Evolutionary conservation across 768 basidiomycete species (phyloP).

Genomic region (Harrya chromipes): DNA sequence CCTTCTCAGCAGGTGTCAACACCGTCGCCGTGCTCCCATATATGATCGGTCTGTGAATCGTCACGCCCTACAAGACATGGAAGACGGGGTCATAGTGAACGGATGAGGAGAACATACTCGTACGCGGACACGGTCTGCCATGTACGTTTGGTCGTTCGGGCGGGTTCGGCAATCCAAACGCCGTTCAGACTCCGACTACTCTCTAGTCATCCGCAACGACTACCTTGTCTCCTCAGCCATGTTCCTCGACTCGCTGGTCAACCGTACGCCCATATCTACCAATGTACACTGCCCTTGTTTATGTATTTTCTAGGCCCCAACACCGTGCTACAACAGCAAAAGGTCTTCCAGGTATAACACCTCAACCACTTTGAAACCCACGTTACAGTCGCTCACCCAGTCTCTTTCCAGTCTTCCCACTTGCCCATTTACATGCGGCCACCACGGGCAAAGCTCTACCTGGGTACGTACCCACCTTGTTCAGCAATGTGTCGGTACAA

Average conservation of each 20-base stretch:
- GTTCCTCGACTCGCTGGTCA: constrained; percentile 63
- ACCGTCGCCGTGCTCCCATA: constrained; percentile 92
- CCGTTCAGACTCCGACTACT: constrained; percentile 33
- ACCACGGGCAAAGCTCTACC: constrained; percentile 60
- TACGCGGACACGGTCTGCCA: constrained; percentile 73
- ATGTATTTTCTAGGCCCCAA: constrained; percentile 50
- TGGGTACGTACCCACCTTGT: constrained; percentile 41
- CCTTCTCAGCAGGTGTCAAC: constrained; percentile 69
- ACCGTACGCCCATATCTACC: constrained; percentile 45
- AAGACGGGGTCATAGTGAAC: constrained; percentile 1
- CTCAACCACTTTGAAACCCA: not conserved
- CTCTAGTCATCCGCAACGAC: not conserved
- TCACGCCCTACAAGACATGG: constrained; percentile 59
- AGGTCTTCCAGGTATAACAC: constrained; percentile 54
- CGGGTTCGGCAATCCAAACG: constrained; percentile 36
- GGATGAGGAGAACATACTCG: constrained; percentile 42
- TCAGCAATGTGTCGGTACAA: not conserved
- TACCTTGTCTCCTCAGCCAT: constrained; percentile 12
- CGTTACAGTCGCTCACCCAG: constrained; percentile 3
- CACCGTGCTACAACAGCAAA: constrained; percentile 62
- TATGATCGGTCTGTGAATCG: constrained; percentile 86
- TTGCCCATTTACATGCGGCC: constrained; percentile 56
- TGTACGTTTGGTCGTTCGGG: constrained; percentile 29
- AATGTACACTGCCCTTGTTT: not conserved
- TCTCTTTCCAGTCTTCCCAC: constrained; percentile 33